Percentiles rank a stretch among this genome's conserved stretches.
phyloP scores from a whole-genome alignment of 352 stramenopile species.

The Phytophthora kernoviae region DNA sequence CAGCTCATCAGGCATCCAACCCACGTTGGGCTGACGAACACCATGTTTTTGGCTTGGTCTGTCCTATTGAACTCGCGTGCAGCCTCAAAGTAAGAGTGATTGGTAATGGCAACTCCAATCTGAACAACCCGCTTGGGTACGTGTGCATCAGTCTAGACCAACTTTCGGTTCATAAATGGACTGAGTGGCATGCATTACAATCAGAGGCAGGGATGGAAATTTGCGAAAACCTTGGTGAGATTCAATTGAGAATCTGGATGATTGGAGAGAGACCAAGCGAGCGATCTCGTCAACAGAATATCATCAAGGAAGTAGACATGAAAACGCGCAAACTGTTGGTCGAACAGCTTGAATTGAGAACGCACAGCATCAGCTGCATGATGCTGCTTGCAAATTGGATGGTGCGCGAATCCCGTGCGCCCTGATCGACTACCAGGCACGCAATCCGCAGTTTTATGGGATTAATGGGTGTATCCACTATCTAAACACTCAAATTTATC shows the following conservation, averaged over 20 bases:
- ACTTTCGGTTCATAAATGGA: constrained; percentile 53
- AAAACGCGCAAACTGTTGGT: constrained; percentile 68
- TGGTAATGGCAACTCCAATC: constrained; percentile 57
- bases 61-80: constrained; percentile 57
- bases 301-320: constrained; percentile 54
- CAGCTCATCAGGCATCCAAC: constrained; percentile 63
- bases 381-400: constrained; percentile 72
- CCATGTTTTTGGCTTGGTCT: constrained; percentile 66
- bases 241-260: constrained; percentile 58
- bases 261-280: constrained; percentile 70
- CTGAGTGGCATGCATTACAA: constrained; percentile 55
- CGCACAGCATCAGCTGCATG: constrained; percentile 61
- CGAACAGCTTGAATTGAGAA: constrained; percentile 72
- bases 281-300: constrained; percentile 47
- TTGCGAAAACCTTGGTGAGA: constrained; percentile 50
- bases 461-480: constrained; percentile 82
- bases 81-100: constrained; percentile 59
- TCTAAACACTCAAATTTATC: constrained; percentile 61
- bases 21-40: constrained; percentile 67
- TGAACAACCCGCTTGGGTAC: constrained; percentile 59
- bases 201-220: constrained; percentile 50
- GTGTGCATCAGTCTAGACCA: constrained; percentile 53
- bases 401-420: constrained; percentile 69
- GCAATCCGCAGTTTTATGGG: constrained; percentile 75
- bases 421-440: constrained; percentile 61